These are phyloP conservation scores for Heliosperma pusillum DNA, from an alignment of 148 eudicot species.

Conservation along the genomic window DNA sequence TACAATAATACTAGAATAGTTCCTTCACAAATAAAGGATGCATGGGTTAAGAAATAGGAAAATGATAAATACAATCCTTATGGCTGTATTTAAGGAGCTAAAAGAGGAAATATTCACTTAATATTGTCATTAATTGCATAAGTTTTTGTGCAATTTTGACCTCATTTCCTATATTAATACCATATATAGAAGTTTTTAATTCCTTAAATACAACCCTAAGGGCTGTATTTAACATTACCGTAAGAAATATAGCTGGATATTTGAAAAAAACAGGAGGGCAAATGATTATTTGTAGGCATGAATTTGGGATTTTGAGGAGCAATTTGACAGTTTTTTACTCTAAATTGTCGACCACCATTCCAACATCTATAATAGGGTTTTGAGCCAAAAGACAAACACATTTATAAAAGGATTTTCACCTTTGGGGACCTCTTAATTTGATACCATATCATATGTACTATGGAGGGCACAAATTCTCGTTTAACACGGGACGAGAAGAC, in stretches of 20 bases:
- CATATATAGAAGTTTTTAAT: too few relatives aligned
- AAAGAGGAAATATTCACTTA: too few relatives aligned
- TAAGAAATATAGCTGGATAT: constrained; percentile 7
- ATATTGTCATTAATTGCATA: too few relatives aligned
- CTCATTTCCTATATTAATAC: too few relatives aligned
- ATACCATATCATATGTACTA: neutral
- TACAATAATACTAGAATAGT: neutral
- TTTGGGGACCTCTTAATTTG: constrained; percentile 1
- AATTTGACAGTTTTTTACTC: constrained; percentile 15
- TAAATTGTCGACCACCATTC: constrained; percentile 27
- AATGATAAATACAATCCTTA: too few relatives aligned
- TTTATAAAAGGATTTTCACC: neutral
- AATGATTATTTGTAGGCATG: constrained; percentile 20
- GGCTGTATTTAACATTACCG: too few relatives aligned
- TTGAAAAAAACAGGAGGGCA: constrained; percentile 14
- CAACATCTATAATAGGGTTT: constrained; percentile 17
- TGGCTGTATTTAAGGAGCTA: too few relatives aligned
- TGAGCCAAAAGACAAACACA: constrained; percentile 3
- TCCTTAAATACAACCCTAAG: too few relatives aligned
- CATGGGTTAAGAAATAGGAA: neutral
- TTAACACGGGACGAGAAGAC: too few relatives aligned
- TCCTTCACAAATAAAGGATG: neutral
- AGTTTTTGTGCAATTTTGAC: too few relatives aligned
- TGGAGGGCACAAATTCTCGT: too few relatives aligned
- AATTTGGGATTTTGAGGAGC: constrained; percentile 10